Conservation (phyloP, 805 yeast genomes). For the Nakazawaea ishiwadae region DNA sequence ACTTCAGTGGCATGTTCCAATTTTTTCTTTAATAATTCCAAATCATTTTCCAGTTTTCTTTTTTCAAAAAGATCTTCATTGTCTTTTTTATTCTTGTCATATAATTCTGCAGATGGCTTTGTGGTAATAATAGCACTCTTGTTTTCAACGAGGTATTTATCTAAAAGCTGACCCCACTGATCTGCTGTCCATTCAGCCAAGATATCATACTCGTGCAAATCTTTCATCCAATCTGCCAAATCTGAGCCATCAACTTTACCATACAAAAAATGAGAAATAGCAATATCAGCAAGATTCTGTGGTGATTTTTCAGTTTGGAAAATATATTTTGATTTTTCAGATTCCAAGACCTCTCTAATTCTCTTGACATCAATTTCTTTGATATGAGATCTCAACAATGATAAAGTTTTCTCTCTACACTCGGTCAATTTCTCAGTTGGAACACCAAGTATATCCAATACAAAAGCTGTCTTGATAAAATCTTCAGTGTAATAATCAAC, state of each 20-base stretch:
- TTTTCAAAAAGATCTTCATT: slow-evolving; percentile 40
- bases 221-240: slow-evolving; percentile 48
- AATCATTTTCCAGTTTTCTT: slow-evolving; percentile 45
- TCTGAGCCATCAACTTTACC: slow-evolving; percentile 62
- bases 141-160: slow-evolving; percentile 51
- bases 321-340: slow-evolving; percentile 56
- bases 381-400: slow-evolving; percentile 50
- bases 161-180: slow-evolving; percentile 62
- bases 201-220: slow-evolving; percentile 54
- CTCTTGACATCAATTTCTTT: slow-evolving; percentile 54
- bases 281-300: slow-evolving; percentile 55
- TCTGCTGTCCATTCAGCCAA: slow-evolving; percentile 56
- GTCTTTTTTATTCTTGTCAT: slow-evolving; percentile 45
- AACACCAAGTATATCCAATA: slow-evolving; percentile 72
- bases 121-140: slow-evolving; percentile 65
- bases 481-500: slow-evolving; percentile 71
- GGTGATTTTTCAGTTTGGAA: slow-evolving; percentile 62
- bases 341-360: slow-evolving; percentile 64
- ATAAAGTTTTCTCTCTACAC: slow-evolving; percentile 47
- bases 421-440: slow-evolving; percentile 59
- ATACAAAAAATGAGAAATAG: slow-evolving; percentile 76
- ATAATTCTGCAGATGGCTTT: slow-evolving; percentile 62
- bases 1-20: slow-evolving; percentile 58
- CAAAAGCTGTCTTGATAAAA: slow-evolving; percentile 53
- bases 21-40: slow-evolving; percentile 41